Base-by-base conservation (phyloP, 768 basidiomycete genomes). In the Phanerodontia chrysosporium region DNA sequence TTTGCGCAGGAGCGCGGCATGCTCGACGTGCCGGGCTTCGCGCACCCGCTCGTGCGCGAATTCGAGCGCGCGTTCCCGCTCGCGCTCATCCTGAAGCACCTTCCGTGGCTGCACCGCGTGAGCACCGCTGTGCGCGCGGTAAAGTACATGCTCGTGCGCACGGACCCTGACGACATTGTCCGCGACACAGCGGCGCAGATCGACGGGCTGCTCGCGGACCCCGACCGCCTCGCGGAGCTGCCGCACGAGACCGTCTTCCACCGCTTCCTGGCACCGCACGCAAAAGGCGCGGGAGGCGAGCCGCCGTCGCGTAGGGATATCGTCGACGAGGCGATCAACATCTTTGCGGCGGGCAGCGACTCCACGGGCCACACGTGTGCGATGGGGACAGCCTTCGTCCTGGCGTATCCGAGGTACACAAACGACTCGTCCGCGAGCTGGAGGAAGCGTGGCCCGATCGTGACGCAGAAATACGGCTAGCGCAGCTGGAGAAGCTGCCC, bases 331-430 rank as follows among this genome's bases (percentile, higher is more conserved):
- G 69, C 65, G 3, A 13, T 32, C 27, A 58, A 61, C 46, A 62
- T 72, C 35, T 60, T 72, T 30, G 74, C 75, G 36, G 80, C 80
- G 6, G 80, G 80, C 3, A 74, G 74, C 29, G 80, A 79, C 59
- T 78, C 78, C 3, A 73, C 75, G 13, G 76, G 73, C 10, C 75
- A 78, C 58, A 68, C 73, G 0, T 74, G 74, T 58, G 73, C 69
- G 0, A 68, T 75, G 24, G 77, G 72, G 7, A 57, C 72, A 0
- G 75, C 74, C 56, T 65, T 78, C 55, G 62, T 79, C 16, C 66
- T 79, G 13, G 67, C 60, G 13, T 69, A 76, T 49, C 68, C 69
- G 32, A 54, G 0, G 67, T 78, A 12, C 64, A 70, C 39, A 35
- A 59, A 8, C 67, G 59, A 29, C 68, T 81, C 12, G 61, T 65